Percentiles rank a stretch among this genome's conserved stretches.
These are phyloP conservation scores for Phytophthora citricola DNA, from an alignment of 352 stramenopile genomes.

Conservation along the genomic window DNA sequence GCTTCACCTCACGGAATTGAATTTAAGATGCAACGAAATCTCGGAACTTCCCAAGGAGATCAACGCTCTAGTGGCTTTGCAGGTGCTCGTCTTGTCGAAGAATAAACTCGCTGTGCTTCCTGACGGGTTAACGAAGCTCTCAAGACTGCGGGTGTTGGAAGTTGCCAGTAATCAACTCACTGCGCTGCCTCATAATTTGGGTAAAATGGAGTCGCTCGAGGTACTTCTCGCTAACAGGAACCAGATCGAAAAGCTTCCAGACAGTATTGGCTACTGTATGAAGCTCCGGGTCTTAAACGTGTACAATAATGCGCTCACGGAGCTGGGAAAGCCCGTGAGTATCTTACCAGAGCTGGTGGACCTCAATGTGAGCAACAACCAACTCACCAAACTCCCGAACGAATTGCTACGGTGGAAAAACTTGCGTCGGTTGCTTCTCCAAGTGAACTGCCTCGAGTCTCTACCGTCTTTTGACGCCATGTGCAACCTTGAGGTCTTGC, in stretches of 20 bases:
- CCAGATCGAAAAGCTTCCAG: slow-evolving; percentile 50
- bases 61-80: slow-evolving; percentile 46
- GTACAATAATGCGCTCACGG: slow-evolving; percentile 78
- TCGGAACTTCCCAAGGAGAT: slow-evolving; percentile 63
- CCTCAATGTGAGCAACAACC: slow-evolving; percentile 78
- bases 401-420: slow-evolving; percentile 60
- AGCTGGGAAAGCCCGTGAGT: slow-evolving; percentile 53
- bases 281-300: slow-evolving; percentile 70
- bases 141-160: slow-evolving; percentile 55
- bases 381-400: slow-evolving; percentile 43
- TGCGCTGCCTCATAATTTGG: slow-evolving; percentile 54
- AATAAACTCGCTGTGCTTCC: slow-evolving; percentile 71
- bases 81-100: slow-evolving; percentile 62
- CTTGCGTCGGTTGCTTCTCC: slow-evolving; percentile 59
- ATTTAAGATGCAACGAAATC: slow-evolving; percentile 75
- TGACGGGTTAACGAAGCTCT: slow-evolving; percentile 51
- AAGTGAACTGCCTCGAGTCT: slow-evolving; percentile 57
- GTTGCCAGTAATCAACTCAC: slow-evolving; percentile 66
- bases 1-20: slow-evolving; percentile 64
- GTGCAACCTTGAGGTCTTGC: slow-evolving; percentile 67
- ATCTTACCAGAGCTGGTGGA: slow-evolving; percentile 68
- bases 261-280: slow-evolving; percentile 57
- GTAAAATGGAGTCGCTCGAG: slow-evolving; percentile 58
- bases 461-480: slow-evolving; percentile 58
- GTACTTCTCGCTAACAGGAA: slow-evolving; percentile 65